Evolutionary conservation across 192 early-diverging fungal genomes (phyloP).

Genomic region (Gryganskiella cystojenkinii): DNA sequence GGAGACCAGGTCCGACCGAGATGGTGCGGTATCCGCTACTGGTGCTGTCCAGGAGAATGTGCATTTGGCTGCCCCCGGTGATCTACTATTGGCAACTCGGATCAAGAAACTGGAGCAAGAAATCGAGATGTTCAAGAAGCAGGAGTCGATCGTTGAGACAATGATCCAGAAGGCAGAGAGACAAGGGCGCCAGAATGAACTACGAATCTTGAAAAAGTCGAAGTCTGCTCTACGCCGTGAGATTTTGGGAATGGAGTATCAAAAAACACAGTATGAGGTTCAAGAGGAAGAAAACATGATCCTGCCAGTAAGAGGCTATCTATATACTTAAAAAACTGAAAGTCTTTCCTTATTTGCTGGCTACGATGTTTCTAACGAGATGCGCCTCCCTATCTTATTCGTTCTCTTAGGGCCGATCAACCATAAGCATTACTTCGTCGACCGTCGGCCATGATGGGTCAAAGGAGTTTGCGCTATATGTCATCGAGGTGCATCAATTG

Average conservation of each 20-base stretch:
- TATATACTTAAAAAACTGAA: background rate
- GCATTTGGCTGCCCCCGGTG: conserved; percentile 72
- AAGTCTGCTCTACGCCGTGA: conserved; percentile 66
- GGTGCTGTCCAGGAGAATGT: conserved; percentile 60
- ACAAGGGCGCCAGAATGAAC: conserved; percentile 64
- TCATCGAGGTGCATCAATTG: conserved; percentile 78
- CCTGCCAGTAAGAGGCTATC: conserved; percentile 55
- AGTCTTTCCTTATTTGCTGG: background rate
- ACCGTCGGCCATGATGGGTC: conserved; percentile 63
- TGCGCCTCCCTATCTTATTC: background rate
- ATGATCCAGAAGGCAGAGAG: conserved; percentile 70
- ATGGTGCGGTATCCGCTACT: conserved; percentile 52
- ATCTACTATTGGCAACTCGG: conserved; percentile 69
- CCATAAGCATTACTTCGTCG: conserved; percentile 58
- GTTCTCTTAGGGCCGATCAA: conserved; percentile 55
- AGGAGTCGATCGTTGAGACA: conserved; percentile 74
- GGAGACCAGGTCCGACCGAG: too few species aligned
- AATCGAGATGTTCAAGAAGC: conserved; percentile 66
- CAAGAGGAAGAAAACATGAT: conserved; percentile 71
- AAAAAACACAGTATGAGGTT: conserved; percentile 69
- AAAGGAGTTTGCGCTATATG: conserved; percentile 68
- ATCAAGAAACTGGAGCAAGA: conserved; percentile 62
- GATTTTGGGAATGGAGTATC: conserved; percentile 65
- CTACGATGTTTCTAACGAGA: background rate
- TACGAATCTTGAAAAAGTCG: conserved; percentile 72